Conservation (phyloP, 164 flowering plant genomes). For the Amborella trichopoda region DNA sequence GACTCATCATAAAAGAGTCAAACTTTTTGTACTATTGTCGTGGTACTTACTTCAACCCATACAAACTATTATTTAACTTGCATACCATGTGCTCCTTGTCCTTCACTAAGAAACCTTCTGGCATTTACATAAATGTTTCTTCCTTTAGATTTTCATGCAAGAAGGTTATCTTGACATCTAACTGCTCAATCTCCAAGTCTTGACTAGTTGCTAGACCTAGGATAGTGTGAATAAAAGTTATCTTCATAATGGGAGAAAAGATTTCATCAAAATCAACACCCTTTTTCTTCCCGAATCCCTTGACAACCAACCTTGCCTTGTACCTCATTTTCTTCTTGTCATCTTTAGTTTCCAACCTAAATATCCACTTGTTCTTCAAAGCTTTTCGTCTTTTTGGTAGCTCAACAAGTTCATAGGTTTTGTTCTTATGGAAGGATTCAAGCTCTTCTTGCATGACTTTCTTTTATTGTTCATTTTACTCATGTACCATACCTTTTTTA, state of each 20-base stretch:
- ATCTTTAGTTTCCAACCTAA: not conserved
- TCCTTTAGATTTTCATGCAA: not conserved
- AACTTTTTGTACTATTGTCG: not conserved
- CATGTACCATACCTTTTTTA: not conserved
- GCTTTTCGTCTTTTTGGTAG: not conserved
- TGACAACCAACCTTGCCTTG: not conserved
- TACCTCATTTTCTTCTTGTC: not conserved
- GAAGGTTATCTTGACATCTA: not conserved
- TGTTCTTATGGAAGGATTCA: not conserved
- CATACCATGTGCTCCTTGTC: not conserved
- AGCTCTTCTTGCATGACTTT: not conserved
- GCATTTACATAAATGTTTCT: not conserved
- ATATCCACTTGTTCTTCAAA: not conserved
- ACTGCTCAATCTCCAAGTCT: not conserved
- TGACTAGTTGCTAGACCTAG: not conserved
- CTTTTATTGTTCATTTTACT: not conserved
- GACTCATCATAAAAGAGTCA: not conserved
- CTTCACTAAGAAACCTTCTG: not conserved
- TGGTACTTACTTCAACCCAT: not conserved
- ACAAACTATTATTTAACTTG: not conserved
- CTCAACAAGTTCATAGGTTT: not conserved
- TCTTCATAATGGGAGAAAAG: not conserved
- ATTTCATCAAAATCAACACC: slow-evolving; percentile 4
- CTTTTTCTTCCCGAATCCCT: not conserved
- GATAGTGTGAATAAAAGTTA: not conserved